Percentiles rank a stretch among this genome's conserved stretches.
Evolutionary conservation across 1,284 basidiomycete species (phyloP).

Genomic region (Ustilago xerochloae): DNA sequence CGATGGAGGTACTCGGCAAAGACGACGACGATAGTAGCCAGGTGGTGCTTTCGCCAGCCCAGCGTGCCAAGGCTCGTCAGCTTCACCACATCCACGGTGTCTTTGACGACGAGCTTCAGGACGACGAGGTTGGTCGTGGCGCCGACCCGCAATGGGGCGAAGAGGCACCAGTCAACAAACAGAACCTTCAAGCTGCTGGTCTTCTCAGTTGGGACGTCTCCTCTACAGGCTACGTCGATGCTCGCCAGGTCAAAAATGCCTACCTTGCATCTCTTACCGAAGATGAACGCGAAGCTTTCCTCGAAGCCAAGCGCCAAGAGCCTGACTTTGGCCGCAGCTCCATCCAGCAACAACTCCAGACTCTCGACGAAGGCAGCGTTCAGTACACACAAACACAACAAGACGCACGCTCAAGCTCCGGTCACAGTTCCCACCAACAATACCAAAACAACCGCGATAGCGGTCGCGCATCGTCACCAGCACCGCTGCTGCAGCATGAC

Average conservation of each 20-base stretch:
- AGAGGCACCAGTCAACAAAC: conserved; percentile 22
- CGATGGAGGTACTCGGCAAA: conserved; percentile 43
- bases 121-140: conserved; percentile 43
- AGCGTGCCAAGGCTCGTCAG: conserved; percentile 50
- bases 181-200: conserved; percentile 27
- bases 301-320: conserved; percentile 20
- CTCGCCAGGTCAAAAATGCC: conserved; percentile 50
- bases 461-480: conserved; percentile 24
- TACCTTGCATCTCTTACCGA: conserved; percentile 41
- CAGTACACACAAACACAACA: conserved; percentile 18
- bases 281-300: conserved; percentile 43
- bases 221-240: conserved; percentile 50
- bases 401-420: conserved; percentile 18
- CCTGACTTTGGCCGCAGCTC: conserved; percentile 12
- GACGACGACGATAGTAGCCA: conserved; percentile 49
- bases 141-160: conserved; percentile 37
- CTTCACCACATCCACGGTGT: conserved; percentile 53
- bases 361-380: conserved; percentile 24
- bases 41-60: conserved; percentile 45
- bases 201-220: conserved; percentile 46
- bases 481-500: conserved; percentile 28
- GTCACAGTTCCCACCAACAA: conserved; percentile 17
- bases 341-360: conserved; percentile 4
- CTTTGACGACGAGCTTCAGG: conserved; percentile 50
- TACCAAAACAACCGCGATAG: conserved; percentile 23